Conservation (phyloP, 2,329 filamentous ascomycete genomes). For the Amesomyces nigricolor region DNA sequence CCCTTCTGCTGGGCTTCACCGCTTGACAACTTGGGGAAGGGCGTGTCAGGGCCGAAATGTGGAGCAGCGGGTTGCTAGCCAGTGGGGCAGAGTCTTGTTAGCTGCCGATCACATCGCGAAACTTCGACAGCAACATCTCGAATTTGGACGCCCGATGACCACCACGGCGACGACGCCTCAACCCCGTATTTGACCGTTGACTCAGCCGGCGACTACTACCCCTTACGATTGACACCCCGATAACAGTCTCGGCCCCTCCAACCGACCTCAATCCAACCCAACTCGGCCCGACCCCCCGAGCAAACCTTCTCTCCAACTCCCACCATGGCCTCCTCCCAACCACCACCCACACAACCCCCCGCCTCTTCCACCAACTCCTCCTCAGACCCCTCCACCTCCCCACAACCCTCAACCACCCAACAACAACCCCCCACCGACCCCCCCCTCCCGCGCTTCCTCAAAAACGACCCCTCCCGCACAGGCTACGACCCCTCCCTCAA, state of each 20-base stretch:
- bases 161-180: not conserved
- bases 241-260: not conserved
- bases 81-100: not conserved
- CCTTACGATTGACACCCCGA: not conserved
- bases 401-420: constrained; percentile 1
- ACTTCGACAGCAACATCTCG: not conserved
- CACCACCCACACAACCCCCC: not conserved
- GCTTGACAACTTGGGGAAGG: constrained; percentile 10
- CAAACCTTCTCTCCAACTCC: not conserved
- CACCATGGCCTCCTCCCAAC: constrained; percentile 7
- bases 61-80: not conserved
- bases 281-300: not conserved
- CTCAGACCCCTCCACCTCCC: constrained; percentile 6
- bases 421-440: constrained; percentile 12
- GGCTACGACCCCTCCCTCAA: constrained; percentile 56
- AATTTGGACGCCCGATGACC: not conserved
- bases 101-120: constrained; percentile 10
- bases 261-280: not conserved
- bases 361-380: constrained; percentile 2
- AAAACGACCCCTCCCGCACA: constrained; percentile 56
- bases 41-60: constrained; percentile 4
- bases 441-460: constrained; percentile 34
- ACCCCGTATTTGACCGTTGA: not conserved
- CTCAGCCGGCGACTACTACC: not conserved
- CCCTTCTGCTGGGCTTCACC: constrained; percentile 18